Evolutionary conservation across 148 eudicot species (phyloP).

Genomic region (Heliamphora exappendiculata): DNA sequence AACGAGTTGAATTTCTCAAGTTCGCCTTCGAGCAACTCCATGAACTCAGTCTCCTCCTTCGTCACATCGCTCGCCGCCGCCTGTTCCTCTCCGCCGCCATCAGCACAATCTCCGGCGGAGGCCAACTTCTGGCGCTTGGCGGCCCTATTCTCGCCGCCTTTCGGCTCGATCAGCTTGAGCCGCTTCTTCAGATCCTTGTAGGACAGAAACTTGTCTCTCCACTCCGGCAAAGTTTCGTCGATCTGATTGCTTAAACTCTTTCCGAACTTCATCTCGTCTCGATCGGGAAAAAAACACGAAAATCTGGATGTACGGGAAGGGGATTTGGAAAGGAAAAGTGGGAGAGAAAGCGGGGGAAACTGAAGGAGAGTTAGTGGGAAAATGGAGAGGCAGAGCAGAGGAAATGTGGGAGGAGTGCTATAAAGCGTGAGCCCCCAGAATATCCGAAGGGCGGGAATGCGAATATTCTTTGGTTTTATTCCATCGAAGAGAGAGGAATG

Average conservation of each 20-base stretch:
- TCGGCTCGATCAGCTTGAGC: slow-evolving; percentile 63
- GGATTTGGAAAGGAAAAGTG: not conserved
- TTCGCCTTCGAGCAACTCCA: slow-evolving; percentile 69
- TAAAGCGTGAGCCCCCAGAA: slow-evolving; percentile 30
- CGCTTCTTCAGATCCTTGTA: slow-evolving; percentile 83
- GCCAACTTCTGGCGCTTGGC: slow-evolving; percentile 38
- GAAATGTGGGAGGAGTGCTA: not conserved
- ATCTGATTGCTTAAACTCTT: slow-evolving; percentile 87
- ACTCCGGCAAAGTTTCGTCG: slow-evolving; percentile 92
- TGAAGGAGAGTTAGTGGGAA: not conserved
- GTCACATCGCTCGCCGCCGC: slow-evolving; percentile 37
- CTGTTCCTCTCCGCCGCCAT: slow-evolving; percentile 10
- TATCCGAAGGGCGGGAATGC: slow-evolving; percentile 25
- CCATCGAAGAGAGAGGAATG: slow-evolving; percentile 7
- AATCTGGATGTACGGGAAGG: not conserved
- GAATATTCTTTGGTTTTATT: slow-evolving; percentile 39
- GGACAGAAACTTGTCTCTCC: slow-evolving; percentile 90
- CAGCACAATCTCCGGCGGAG: slow-evolving; percentile 1
- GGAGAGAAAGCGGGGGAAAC: not conserved
- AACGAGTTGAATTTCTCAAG: slow-evolving; percentile 81
- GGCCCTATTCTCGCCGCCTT: slow-evolving; percentile 17
- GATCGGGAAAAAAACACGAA: not conserved
- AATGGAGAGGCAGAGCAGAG: not conserved
- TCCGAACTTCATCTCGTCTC: slow-evolving; percentile 66
- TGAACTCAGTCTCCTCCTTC: slow-evolving; percentile 59